phyloP scores from a whole-genome alignment of 2,329 filamentous ascomycete genomes.

The Septoria linicola region DNA sequence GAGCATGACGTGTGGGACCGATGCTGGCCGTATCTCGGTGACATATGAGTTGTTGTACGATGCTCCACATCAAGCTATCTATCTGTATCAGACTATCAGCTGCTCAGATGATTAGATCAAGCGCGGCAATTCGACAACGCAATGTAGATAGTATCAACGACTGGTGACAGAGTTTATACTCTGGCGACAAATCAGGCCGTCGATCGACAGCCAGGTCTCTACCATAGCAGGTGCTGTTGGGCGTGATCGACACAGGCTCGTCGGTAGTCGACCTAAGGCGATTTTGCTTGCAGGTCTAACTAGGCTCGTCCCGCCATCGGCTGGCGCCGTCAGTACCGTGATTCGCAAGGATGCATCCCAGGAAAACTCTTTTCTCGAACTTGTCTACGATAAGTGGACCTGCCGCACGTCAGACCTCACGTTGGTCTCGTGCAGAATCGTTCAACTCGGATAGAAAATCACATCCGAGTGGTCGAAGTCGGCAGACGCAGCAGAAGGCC shows the following conservation, averaged over 20 bases:
- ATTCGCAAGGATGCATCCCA: background rate
- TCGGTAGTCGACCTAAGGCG: background rate
- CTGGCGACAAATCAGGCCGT: no score
- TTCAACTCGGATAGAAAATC: background rate
- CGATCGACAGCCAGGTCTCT: no score
- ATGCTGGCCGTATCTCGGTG: conserved; percentile 20
- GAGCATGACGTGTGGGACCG: conserved; percentile 5
- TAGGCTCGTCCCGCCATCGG: no score
- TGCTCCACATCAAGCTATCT: conserved; percentile 1
- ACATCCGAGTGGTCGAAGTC: background rate
- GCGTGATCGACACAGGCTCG: conserved; percentile 1
- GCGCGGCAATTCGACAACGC: no score
- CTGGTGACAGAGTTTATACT: no score
- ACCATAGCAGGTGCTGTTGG: no score
- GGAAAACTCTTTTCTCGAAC: conserved; percentile 8
- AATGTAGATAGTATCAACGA: no score
- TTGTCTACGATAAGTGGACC: conserved; percentile 6
- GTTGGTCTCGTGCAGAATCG: conserved; percentile 1
- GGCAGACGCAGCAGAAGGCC: background rate
- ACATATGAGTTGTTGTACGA: conserved; percentile 13
- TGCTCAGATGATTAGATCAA: no score
- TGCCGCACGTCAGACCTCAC: conserved; percentile 10
- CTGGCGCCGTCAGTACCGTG: background rate
- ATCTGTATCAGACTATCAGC: background rate
- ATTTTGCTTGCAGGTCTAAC: background rate